These are phyloP conservation scores for Candida awuae DNA, from an alignment of 805 yeast species.

Conservation along the genomic window DNA sequence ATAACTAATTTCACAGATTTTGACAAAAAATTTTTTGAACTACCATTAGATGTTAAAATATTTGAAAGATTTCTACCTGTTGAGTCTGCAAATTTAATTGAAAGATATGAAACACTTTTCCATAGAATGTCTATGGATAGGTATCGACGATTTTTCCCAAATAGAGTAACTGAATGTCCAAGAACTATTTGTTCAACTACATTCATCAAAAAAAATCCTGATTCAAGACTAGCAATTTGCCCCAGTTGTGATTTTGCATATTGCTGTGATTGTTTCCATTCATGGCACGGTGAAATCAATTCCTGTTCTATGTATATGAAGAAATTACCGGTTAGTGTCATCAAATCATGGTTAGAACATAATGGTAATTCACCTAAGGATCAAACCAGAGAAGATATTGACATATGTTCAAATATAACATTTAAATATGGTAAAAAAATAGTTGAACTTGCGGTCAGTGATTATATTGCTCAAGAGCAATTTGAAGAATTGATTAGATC, in stretches of 20 bases:
- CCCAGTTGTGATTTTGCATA: conserved; percentile 43
- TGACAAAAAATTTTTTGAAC: conserved; percentile 33
- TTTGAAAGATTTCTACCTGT: conserved; percentile 13
- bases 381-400: conserved; percentile 22
- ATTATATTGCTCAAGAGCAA: conserved; percentile 38
- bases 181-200: conserved; percentile 35
- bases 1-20: conserved; percentile 26
- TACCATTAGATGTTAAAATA: conserved; percentile 34
- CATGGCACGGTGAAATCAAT: conserved; percentile 53
- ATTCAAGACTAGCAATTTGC: conserved; percentile 43
- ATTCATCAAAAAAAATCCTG: conserved; percentile 40
- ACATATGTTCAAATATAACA: conserved; percentile 21
- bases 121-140: conserved; percentile 34
- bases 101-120: conserved; percentile 34
- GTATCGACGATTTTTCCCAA: conserved; percentile 38
- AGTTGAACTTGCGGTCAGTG: conserved; percentile 36
- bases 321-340: conserved; percentile 31
- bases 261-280: conserved; percentile 47
- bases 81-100: conserved; percentile 16
- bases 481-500: conserved; percentile 37
- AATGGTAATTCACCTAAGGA: conserved; percentile 10
- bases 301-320: conserved; percentile 33
- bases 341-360: conserved; percentile 29
- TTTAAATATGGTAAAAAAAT: conserved; percentile 39
- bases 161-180: conserved; percentile 45